A percentile compares a stretch with the other conserved stretches of the same genome.
Evolutionary conservation across 331 rosid genomes (phyloP).

Genomic region (Erythrophleum ivorense): DNA sequence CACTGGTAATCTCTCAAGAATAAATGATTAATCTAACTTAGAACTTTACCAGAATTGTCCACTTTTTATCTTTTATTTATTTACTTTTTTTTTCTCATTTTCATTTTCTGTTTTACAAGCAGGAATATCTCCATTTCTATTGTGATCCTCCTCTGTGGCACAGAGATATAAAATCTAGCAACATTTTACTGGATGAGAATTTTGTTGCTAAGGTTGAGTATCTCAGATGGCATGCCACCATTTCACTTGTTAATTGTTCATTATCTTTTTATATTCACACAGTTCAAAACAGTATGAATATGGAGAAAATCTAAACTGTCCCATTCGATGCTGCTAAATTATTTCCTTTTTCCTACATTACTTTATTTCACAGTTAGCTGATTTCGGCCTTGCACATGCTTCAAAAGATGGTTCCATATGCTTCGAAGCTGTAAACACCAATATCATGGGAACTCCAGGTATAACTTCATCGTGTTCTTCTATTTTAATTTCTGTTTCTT

Average conservation of each 20-base stretch:
- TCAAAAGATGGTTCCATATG: constrained; percentile 81
- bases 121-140: constrained; percentile 99
- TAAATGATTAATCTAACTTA: constrained; percentile 35
- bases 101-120: constrained; percentile 45
- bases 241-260: constrained; percentile 25
- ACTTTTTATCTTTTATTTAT: not conserved
- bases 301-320: not conserved
- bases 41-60: constrained; percentile 20
- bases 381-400: constrained; percentile 98
- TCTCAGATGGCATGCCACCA: constrained; percentile 36
- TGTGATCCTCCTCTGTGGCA: constrained; percentile 98
- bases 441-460: constrained; percentile 97
- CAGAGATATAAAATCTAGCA: constrained; percentile 96
- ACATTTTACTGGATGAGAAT: constrained; percentile 84
- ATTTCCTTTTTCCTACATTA: constrained; percentile 10
- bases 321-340: constrained; percentile 24
- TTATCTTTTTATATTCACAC: not conserved
- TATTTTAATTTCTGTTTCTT: not conserved
- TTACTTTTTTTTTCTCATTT: constrained; percentile 25
- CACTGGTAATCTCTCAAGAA: constrained; percentile 66
- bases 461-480: constrained; percentile 12
- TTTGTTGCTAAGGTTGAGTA: constrained; percentile 88
- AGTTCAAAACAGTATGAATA: constrained; percentile 24
- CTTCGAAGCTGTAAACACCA: constrained; percentile 86
- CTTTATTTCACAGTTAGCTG: constrained; percentile 75